Evolutionary conservation across 768 basidiomycete genomes (phyloP), one percentile per base, ranked within the genome.

Genomic region (Boletus reticulatus): DNA sequence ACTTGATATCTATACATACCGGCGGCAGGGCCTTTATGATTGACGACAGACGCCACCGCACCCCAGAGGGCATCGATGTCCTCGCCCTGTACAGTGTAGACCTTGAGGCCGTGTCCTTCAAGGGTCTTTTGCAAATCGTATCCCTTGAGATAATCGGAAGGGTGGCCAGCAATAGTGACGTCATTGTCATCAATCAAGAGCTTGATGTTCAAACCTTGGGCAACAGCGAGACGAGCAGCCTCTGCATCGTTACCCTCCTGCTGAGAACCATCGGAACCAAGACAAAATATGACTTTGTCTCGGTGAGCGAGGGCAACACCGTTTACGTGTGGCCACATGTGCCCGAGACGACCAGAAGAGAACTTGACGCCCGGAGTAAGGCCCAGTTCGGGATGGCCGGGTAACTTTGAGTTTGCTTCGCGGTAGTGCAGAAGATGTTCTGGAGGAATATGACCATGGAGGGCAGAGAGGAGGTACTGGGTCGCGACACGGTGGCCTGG

Each of bases 171-270:
- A 57, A 94, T 94, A 9, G 92, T 94, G 61, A 94, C 92, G 67
- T 94, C 87, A 73, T 94, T 94, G 73, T 93, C 90, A 62, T 94
- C 92, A 59, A 94, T 86, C 69, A 94, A 72, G 53, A 94, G 76
- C 73, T 94, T 94, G 71, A 94, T 82, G 68, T 93, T 92, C 62
- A 94, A 76, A 42, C 77, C 72, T 67, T 93, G 85, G 3, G 92
- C 92, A 41, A 92, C 92, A 17, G 92, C 92, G 32, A 94, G 78
- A 17, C 92, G 80, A 14, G 92, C 92, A 16, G 92, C 92, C 67
- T 94, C 92, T 2, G 92, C 92, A 62, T 94, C 91, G 67, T 94
- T 88, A 16, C 92, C 92, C 68, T 94, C 92, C 69, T 94, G 92
- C 67, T 94, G 91, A 5, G 91, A 92, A 10, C 92, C 92, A 67